Base-by-base conservation (phyloP, 148 eudicot species). In the Rhododendron ovatum region DNA sequence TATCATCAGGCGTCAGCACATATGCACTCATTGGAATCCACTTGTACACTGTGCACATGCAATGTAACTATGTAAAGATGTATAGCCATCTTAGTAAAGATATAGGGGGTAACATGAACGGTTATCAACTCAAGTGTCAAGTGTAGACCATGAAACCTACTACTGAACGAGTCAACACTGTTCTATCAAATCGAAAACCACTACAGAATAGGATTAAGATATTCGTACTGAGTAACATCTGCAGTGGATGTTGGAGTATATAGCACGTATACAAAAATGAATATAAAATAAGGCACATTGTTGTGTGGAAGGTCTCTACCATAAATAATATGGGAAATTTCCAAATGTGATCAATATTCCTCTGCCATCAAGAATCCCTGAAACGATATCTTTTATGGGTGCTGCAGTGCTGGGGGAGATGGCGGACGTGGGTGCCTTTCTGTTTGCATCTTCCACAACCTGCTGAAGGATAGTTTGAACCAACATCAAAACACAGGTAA, bases 401-500 rank as follows among this genome's bases (percentile, higher is more conserved):
- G 82, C 22, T 48, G 35, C 35, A 47, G 14, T 10, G 2, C 35
- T 79, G 59, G 82, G 20, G 30, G 22, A 47, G 82, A 47, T 26
- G 28, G 30, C 18, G 2, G 37, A 45, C 37, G 4, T 79, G 17
- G 55, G n/a, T 26, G 20, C 82, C 82, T 78, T 24, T 24, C 14
- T 78, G 51, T 45, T 4, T 79, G 50, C 59, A 47, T 48, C 20
- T 45, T 79, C 57, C 82, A 26, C 37, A 47, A 48, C 82, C 82
- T 79, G 82, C 59, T 79, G 28, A 79, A 79, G 82, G 37, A 47
- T 79, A 47, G 53, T 79, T 79, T 45, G 10, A 47, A 79, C 33
- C 30, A n/a, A 78, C 0, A 18, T 43, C 81, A 41, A 47, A 45
- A n/a, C 10, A 2, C 35, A 26, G 24, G 33, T 45, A 45, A n/a